Conservation (phyloP, 1,284 basidiomycete species). For the Pascua guehoae region DNA sequence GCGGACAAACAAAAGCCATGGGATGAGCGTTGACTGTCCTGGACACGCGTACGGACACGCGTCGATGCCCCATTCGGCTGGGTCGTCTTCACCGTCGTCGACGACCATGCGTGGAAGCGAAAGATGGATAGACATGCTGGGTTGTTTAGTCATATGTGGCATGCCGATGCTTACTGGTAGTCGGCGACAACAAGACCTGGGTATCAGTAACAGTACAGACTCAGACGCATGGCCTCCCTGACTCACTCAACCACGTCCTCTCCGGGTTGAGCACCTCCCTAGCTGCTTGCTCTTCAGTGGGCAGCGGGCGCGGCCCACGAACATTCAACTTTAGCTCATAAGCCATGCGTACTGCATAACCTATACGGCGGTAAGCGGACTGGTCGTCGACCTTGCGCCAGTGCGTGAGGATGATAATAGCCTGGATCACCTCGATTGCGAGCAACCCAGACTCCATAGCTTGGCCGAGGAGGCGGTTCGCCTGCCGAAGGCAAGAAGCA, state of each 20-base stretch:
- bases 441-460: slow-evolving; percentile 40
- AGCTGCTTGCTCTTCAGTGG: slow-evolving; percentile 19
- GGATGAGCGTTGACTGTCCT: too few species aligned
- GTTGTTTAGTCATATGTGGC: too few species aligned
- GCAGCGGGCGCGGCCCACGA: slow-evolving; percentile 24
- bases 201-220: too few species aligned
- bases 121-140: too few species aligned
- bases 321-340: slow-evolving; percentile 37
- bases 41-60: too few species aligned
- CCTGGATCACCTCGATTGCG: slow-evolving; percentile 39
- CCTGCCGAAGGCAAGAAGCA: background rate
- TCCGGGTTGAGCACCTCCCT: slow-evolving; percentile 20
- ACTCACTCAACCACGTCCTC: slow-evolving; percentile 23
- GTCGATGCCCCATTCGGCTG: too few species aligned
- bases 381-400: slow-evolving; percentile 47
- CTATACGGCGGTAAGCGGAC: slow-evolving; percentile 36
- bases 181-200: too few species aligned
- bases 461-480: slow-evolving; percentile 39
- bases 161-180: too few species aligned
- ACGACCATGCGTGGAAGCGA: too few species aligned
- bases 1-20: too few species aligned
- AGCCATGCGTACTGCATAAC: slow-evolving; percentile 38
- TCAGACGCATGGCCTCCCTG: background rate
- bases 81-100: too few species aligned
- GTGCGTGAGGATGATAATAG: slow-evolving; percentile 27